Base-by-base conservation (phyloP, 495 filamentous ascomycete genomes). In the Acidomyces sp. region DNA sequence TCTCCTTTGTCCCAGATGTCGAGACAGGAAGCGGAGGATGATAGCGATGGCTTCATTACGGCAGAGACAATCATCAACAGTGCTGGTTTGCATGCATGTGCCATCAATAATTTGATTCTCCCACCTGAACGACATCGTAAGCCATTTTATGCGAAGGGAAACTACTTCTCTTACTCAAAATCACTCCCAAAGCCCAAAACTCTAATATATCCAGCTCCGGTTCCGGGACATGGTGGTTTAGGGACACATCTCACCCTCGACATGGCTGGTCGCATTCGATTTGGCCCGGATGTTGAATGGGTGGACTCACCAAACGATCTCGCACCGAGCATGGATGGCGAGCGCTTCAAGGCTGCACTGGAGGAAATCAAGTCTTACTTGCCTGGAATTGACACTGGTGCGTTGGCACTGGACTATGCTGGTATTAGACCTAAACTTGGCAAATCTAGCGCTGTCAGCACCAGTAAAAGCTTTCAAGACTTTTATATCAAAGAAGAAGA, bases 231-330 rank as follows among this genome's bases (percentile, higher is more conserved):
- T 27, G 87, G 72, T 31, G 90, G 90, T 0, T 67, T 97, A 6
- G 90, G 90, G 29, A 95, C 90, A 1, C 90, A 97, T 62, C 63
- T 97, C 4, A 97, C 90, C 0, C 69, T 96, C 15, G 90, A 97
- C 55, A 68, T 96, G 64, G 73, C 70, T 0, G 88, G 86, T 0
- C 71, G 82, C 1, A 71, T 96, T 20, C 79, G 87, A 25, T 97
- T 97, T 55, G 90, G 90, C 0, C 90, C 90, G 0, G 90, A 97
- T 53, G 83, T 95, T 10, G 86, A 96, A 58, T 96, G 92, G 90
- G 75, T 92, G 1, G 66, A 74, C 29, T 69, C 73, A 26, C 70
- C 79, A 0, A 59, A 49, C 19, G 74, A 80, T 48, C 61, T 75
- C 26, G 60, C 58, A 22, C 67, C 70, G 6, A 42, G 45, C 3